phyloP scores from a whole-genome alignment of 2,329 filamentous ascomycete genomes.

The Camillea tinctor region DNA sequence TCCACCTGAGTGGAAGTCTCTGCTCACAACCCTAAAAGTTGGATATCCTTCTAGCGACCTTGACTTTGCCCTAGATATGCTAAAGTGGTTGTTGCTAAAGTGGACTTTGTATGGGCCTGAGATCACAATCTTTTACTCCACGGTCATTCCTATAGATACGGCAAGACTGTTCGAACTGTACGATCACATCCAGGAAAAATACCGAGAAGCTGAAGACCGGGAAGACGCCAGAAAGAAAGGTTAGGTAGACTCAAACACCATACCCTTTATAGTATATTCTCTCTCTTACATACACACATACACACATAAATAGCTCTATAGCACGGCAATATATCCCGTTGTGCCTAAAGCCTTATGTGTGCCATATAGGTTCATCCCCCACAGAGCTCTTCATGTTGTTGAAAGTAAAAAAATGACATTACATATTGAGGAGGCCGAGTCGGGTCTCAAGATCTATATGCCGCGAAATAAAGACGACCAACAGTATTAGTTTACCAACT shows the following conservation, averaged over 20 bases:
- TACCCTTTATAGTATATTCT: too few species aligned
- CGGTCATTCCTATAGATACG: neutral
- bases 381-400: slow-evolving; percentile 1
- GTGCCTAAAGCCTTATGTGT: too few species aligned
- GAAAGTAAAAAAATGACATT: slow-evolving; percentile 12
- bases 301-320: too few species aligned
- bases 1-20: slow-evolving; percentile 4
- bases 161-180: slow-evolving; percentile 17
- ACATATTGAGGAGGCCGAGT: slow-evolving; percentile 30
- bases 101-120: too few species aligned
- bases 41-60: slow-evolving; percentile 3
- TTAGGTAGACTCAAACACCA: neutral
- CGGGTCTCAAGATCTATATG: slow-evolving; percentile 28
- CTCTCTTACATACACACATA: too few species aligned
- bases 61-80: slow-evolving; percentile 18
- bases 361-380: too few species aligned
- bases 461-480: slow-evolving; percentile 29
- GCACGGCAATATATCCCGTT: too few species aligned
- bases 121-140: neutral
- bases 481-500: slow-evolving; percentile 27
- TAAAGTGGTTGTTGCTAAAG: too few species aligned
- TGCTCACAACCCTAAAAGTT: slow-evolving; percentile 1
- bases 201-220: neutral
- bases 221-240: neutral
- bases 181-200: slow-evolving; percentile 15